These are phyloP conservation scores for Celoporthe dispersa DNA, from an alignment of 2,329 filamentous ascomycete genomes.

Conservation along the genomic window DNA sequence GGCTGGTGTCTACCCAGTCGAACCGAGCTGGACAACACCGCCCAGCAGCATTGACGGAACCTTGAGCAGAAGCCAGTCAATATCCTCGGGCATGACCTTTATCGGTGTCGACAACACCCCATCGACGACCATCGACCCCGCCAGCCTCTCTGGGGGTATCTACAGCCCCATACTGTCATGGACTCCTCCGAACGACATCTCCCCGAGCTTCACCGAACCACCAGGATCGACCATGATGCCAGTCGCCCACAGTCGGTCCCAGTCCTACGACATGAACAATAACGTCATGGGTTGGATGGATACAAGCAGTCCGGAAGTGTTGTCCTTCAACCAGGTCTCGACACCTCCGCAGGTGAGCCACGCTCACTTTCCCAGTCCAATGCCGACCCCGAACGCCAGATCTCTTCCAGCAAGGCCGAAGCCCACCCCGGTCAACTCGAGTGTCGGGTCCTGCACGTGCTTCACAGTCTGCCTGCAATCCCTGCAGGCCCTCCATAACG, in stretches of 20 bases:
- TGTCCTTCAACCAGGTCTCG: constrained; percentile 40
- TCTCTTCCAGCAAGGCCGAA: constrained; percentile 38
- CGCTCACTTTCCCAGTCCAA: constrained; percentile 45
- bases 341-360: constrained; percentile 42
- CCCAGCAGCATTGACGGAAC: constrained; percentile 41
- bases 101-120: constrained; percentile 32
- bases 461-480: constrained; percentile 52
- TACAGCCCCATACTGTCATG: constrained; percentile 46
- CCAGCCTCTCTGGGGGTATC: constrained; percentile 37
- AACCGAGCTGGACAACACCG: constrained; percentile 46
- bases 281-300: constrained; percentile 38
- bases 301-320: constrained; percentile 39
- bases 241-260: constrained; percentile 39
- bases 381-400: constrained; percentile 42
- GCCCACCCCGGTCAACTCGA: constrained; percentile 32
- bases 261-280: constrained; percentile 44
- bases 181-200: constrained; percentile 50
- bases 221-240: constrained; percentile 38
- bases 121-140: constrained; percentile 31
- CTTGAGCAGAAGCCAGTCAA: constrained; percentile 41
- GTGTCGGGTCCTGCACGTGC: constrained; percentile 47
- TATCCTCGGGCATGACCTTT: constrained; percentile 39
- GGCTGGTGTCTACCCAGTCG: constrained; percentile 43
- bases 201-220: constrained; percentile 40
- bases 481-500: constrained; percentile 52